Base-by-base conservation (phyloP, 257 asterid species). In the Paraleonurus japonicus region DNA sequence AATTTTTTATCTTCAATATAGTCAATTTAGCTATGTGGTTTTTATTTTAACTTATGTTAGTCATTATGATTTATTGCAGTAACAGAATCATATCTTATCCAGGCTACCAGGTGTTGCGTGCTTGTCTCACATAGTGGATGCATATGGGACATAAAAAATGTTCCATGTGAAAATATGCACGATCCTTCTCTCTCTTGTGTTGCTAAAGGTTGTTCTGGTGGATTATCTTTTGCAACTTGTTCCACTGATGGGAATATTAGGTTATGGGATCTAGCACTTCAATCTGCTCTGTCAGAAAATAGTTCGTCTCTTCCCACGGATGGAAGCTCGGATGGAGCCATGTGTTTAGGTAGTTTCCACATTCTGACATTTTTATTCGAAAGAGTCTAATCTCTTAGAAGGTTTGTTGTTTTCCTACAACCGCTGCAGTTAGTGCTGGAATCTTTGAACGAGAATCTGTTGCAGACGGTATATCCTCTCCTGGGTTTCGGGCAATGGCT, bases 191-290 rank as follows among this genome's bases (percentile, higher is more conserved):
- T 81, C 72, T 77, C 83, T 41, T 89, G 93, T 69, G 78, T 76
- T 75, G 88, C 89, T 69, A 80, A 80, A 83, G 96, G 93, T 59
- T 87, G 93, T 79, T 33, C 86, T 62, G 96, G 93, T 65, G 93
- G 91, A 61, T 74, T 87, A 81, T 85, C 89, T 47, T 89, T 89
- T 72, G 92, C 89, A 20, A 89, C 93, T 73, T 89, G 96, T 76
- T 87, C 94, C 24, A 84, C 84, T 62, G 96, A 89, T 72, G 93
- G 96, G 53, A 81, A 81, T 68, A 82, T 87, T 75, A 82, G 91
- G 81, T 69, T 85, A 69, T 89, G 96, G 96, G 93, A 89, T 77
- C 85, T 89, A 70, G 85, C 83, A 62, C 70, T 71, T 77, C 83
- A 78, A 65, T 71, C 83, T 22, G 48, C 64, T 64, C 71, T 61